Conservation (phyloP, 176 grass and related monocot species). For the Cenchrus purpureus region DNA sequence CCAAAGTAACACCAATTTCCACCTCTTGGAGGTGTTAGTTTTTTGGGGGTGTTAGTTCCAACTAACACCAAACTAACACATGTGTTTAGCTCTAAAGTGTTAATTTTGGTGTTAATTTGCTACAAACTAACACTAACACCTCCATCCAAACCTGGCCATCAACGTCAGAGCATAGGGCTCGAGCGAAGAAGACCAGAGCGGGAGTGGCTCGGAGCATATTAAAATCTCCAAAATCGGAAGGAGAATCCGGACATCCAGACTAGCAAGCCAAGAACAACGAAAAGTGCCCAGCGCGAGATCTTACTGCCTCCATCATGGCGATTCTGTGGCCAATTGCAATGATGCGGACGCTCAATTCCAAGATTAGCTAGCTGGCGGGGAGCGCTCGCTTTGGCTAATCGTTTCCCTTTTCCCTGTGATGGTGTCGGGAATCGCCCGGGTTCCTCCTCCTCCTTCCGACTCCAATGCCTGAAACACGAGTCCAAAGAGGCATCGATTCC, state of each 20-base stretch:
- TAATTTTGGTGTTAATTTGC: too few relatives aligned
- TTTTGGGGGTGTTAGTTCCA: too few relatives aligned
- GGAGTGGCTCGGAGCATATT: not conserved
- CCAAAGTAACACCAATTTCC: too few relatives aligned
- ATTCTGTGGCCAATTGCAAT: constrained; percentile 14
- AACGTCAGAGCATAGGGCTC: constrained; percentile 14
- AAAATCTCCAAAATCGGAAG: not conserved
- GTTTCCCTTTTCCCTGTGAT: not conserved
- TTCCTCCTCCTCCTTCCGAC: not conserved
- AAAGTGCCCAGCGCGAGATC: constrained; percentile 4
- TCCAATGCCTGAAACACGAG: constrained; percentile 37
- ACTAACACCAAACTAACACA: too few relatives aligned
- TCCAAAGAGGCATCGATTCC: not conserved
- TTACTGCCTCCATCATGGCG: constrained; percentile 26
- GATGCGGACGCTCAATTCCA: constrained; percentile 5
- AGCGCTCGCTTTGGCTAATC: not conserved
- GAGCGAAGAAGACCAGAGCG: not conserved
- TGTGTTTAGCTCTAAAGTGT: too few relatives aligned
- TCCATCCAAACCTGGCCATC: not conserved
- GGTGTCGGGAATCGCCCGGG: constrained; percentile 31
- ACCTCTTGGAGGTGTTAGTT: too few relatives aligned
- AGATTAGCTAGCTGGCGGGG: not conserved
- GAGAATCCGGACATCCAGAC: constrained; percentile 17
- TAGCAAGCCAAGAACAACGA: constrained; percentile 37
- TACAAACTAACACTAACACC: too few relatives aligned